These are phyloP conservation scores for Hypholoma fasciculare DNA, from an alignment of 768 basidiomycete genomes.

Conservation along the genomic window DNA sequence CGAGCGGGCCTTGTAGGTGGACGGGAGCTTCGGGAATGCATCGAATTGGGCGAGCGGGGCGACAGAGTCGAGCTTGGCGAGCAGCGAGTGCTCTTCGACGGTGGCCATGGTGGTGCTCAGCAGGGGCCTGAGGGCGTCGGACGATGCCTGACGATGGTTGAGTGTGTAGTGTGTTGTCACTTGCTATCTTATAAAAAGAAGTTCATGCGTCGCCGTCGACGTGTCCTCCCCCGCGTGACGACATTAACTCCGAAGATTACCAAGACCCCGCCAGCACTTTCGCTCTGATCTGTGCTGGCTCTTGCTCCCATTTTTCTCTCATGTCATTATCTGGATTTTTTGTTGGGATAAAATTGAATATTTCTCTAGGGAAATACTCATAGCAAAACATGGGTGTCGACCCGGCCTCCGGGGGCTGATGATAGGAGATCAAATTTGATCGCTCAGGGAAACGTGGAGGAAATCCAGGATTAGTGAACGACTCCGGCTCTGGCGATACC, in stretches of 20 bases:
- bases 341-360: no score
- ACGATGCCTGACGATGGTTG: not conserved
- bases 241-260: conserved; percentile 15
- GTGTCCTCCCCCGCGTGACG: conserved; percentile 18
- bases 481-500: no score
- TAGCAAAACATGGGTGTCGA: no score
- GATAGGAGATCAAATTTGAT: no score
- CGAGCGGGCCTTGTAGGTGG: conserved; percentile 78
- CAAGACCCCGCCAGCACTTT: conserved; percentile 4
- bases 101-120: conserved; percentile 14
- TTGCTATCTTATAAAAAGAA: conserved; percentile 11
- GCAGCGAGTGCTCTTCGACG: conserved; percentile 33
- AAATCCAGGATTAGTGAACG: no score
- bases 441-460: no score
- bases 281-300: no score
- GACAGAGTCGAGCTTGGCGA: conserved; percentile 64
- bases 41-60: conserved; percentile 77
- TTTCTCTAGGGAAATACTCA: no score
- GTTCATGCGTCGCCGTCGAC: conserved; percentile 10
- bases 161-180: not conserved
- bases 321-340: no score
- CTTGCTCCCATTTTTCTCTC: no score
- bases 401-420: no score
- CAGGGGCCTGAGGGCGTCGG: not conserved
- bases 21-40: conserved; percentile 84